These are phyloP conservation scores for Scytalidium sp. DNA, from an alignment of 2,329 filamentous ascomycete genomes.

Conservation along the genomic window DNA sequence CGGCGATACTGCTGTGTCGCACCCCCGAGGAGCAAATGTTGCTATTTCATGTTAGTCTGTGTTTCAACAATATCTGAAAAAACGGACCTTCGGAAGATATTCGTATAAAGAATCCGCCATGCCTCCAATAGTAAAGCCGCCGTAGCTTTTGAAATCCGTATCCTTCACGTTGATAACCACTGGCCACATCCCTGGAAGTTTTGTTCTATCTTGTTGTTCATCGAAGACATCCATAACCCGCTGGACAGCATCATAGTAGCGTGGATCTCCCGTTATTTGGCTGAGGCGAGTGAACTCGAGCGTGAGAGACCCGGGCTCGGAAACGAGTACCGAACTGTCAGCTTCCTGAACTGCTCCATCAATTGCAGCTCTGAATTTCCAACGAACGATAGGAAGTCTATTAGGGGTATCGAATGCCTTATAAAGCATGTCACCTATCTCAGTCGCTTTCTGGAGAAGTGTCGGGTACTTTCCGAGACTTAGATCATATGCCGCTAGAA, in stretches of 20 bases:
- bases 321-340: conserved; percentile 46
- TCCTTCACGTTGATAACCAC: conserved; percentile 46
- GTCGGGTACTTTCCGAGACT: conserved; percentile 65
- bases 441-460: conserved; percentile 63
- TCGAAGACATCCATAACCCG: conserved; percentile 54
- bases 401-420: conserved; percentile 80
- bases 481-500: conserved; percentile 81
- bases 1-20: conserved; percentile 41
- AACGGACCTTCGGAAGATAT: conserved; percentile 61
- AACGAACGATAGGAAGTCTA: conserved; percentile 66
- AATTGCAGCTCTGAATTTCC: conserved; percentile 34
- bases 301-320: conserved; percentile 56
- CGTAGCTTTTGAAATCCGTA: conserved; percentile 38
- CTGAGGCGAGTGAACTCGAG: conserved; percentile 61
- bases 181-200: conserved; percentile 60
- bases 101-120: conserved; percentile 56
- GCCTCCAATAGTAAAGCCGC: conserved; percentile 52
- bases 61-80: too few relatives aligned
- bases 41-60: too few relatives aligned
- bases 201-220: conserved; percentile 46
- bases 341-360: conserved; percentile 61
- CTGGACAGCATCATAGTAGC: conserved; percentile 58
- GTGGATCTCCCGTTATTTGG: conserved; percentile 55
- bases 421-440: conserved; percentile 67
- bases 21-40: conserved; percentile 64